Conservation (phyloP, 129 eudicot genomes). For the Artemisia annua region DNA sequence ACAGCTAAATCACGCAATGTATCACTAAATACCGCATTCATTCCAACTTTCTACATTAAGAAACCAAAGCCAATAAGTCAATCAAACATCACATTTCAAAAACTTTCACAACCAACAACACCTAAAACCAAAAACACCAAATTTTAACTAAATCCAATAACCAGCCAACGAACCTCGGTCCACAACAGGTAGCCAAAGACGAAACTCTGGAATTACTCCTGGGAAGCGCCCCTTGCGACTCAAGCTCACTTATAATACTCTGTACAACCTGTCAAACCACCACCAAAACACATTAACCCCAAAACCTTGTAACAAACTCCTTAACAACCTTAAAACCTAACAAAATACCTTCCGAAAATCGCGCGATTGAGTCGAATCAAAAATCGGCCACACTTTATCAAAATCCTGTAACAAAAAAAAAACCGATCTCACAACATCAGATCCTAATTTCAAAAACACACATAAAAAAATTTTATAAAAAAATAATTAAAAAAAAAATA, state of each 20-base stretch:
- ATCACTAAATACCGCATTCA: slow-evolving; percentile 7
- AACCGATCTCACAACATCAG: slow-evolving; percentile 27
- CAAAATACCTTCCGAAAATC: slow-evolving; percentile 81
- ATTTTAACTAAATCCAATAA: slow-evolving; percentile 2
- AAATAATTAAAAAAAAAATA: no score
- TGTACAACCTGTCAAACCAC: slow-evolving; percentile 69
- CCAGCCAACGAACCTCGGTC: slow-evolving; percentile 76
- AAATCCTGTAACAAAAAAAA: slow-evolving; percentile 59
- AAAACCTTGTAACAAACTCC: slow-evolving; percentile 4
- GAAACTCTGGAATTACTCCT: slow-evolving; percentile 99
- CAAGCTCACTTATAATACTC: slow-evolving; percentile 89
- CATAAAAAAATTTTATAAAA: no score
- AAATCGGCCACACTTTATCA: slow-evolving; percentile 92
- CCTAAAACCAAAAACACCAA: background rate
- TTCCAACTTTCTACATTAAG: background rate
- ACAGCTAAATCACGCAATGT: slow-evolving; percentile 10
- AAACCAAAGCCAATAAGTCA: background rate
- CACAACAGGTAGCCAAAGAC: slow-evolving; percentile 96
- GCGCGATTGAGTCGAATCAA: slow-evolving; percentile 90
- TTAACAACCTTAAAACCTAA: slow-evolving; percentile 9
- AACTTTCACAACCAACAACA: background rate
- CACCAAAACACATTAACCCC: slow-evolving; percentile 15
- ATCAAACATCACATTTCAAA: slow-evolving; percentile 1
- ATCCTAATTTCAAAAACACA: no score
- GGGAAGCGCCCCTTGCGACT: slow-evolving; percentile 97